Conservation (phyloP, 495 filamentous ascomycete genomes). For the Aspergillus affinis region DNA sequence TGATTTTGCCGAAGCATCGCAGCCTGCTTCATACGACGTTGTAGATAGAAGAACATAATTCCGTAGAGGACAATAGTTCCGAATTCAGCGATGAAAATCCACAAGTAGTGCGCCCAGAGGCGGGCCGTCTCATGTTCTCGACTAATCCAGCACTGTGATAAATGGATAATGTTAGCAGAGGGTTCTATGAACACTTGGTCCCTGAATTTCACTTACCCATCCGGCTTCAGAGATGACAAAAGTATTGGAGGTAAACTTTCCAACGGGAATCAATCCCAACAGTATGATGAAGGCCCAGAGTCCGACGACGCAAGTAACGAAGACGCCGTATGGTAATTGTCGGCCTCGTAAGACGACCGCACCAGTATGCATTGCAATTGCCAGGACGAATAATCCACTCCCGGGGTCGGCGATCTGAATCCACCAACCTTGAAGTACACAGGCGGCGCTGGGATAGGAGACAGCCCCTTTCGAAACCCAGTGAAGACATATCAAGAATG, state of each 20-base stretch:
- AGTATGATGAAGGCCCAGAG: slow-evolving; percentile 61
- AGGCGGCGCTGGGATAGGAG: slow-evolving; percentile 54
- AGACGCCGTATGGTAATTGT: slow-evolving; percentile 48
- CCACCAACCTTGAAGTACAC: slow-evolving; percentile 70
- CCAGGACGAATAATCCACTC: slow-evolving; percentile 66
- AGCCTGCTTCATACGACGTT: slow-evolving; percentile 42
- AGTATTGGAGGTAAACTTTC: slow-evolving; percentile 49
- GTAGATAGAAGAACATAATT: slow-evolving; percentile 61
- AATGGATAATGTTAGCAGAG: slow-evolving; percentile 10
- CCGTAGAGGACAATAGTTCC: slow-evolving; percentile 62
- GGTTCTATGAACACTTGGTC: not conserved
- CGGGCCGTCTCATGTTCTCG: slow-evolving; percentile 55
- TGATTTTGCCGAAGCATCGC: slow-evolving; percentile 33
- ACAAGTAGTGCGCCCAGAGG: slow-evolving; percentile 73
- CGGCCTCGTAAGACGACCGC: slow-evolving; percentile 58
- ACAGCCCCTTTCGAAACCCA: slow-evolving; percentile 57
- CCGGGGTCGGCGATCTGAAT: slow-evolving; percentile 67
- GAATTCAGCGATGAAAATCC: slow-evolving; percentile 69
- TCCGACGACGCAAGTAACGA: slow-evolving; percentile 47
- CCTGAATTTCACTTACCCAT: slow-evolving; percentile 36
- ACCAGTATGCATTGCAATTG: slow-evolving; percentile 67
- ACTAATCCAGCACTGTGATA: slow-evolving; percentile 68
- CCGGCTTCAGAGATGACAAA: slow-evolving; percentile 53
- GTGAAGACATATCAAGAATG: slow-evolving; percentile 62
- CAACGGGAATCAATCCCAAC: slow-evolving; percentile 54